Conservation (phyloP, 495 filamentous ascomycete species). For the Glonium stellatum region DNA sequence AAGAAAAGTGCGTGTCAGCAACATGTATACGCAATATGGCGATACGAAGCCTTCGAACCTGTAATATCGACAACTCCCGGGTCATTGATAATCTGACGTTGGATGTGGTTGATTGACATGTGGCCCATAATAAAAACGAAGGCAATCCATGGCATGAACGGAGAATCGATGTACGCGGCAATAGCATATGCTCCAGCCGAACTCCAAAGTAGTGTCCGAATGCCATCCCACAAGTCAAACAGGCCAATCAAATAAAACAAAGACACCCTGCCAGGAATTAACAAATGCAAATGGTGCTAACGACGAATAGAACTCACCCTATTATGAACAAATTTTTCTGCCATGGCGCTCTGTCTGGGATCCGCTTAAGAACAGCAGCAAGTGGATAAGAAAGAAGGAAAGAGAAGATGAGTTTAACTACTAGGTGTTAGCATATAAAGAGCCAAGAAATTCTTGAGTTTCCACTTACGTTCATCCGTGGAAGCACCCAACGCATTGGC, state of each 20-base stretch:
- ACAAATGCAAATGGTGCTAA: background rate
- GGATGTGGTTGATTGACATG: slow-evolving; percentile 83
- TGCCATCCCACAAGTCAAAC: slow-evolving; percentile 88
- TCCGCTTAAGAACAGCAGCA: slow-evolving; percentile 78
- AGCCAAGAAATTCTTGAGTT: background rate
- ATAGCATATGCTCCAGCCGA: slow-evolving; percentile 76
- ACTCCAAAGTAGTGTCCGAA: slow-evolving; percentile 71
- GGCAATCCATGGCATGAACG: slow-evolving; percentile 96
- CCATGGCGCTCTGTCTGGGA: slow-evolving; percentile 77
- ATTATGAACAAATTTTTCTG: slow-evolving; percentile 89
- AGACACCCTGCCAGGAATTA: slow-evolving; percentile 46
- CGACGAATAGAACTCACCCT: slow-evolving; percentile 41
- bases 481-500: slow-evolving; percentile 63
- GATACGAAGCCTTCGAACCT: slow-evolving; percentile 36
- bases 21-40: background rate
- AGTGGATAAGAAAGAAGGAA: slow-evolving; percentile 92
- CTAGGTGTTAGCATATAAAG: slow-evolving; percentile 21
- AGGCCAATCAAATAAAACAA: slow-evolving; percentile 89
- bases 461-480: slow-evolving; percentile 70
- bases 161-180: slow-evolving; percentile 75
- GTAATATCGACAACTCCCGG: slow-evolving; percentile 75
- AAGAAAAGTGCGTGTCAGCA: no score
- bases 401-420: slow-evolving; percentile 89
- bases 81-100: slow-evolving; percentile 62
- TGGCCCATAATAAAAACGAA: slow-evolving; percentile 95